Evolutionary conservation across 116 monocot genomes (phyloP).

Genomic region (Zostera marina): DNA sequence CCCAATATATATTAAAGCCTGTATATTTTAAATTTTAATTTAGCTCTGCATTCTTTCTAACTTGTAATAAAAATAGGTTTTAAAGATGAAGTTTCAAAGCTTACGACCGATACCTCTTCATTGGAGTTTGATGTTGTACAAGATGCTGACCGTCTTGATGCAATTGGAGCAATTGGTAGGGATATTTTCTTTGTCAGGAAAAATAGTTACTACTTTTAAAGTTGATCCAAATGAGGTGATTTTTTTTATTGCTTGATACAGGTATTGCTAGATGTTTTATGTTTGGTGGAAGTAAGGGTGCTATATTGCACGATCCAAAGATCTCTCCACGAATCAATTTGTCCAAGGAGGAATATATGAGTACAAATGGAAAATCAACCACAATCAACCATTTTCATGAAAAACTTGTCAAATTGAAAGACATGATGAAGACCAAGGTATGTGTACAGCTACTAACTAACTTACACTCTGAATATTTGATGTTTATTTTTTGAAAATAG

Average conservation of each 20-base stretch:
- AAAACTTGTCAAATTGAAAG: conserved; percentile 91
- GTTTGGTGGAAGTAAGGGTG: conserved; percentile 70
- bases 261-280: conserved; percentile 96
- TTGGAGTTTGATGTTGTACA: conserved; percentile 71
- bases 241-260: conserved; percentile 3
- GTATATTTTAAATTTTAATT: too few species aligned
- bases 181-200: neutral
- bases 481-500: neutral
- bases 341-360: conserved; percentile 64
- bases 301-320: conserved; percentile 54
- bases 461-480: neutral
- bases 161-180: conserved; percentile 94
- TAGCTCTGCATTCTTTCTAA: neutral
- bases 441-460: neutral
- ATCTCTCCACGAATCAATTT: conserved; percentile 52
- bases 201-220: neutral
- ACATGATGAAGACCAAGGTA: conserved; percentile 96
- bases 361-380: conserved; percentile 63
- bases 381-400: conserved; percentile 91
- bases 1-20: too few species aligned
- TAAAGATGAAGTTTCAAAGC: conserved; percentile 65
- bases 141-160: conserved; percentile 96
- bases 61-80: conserved; percentile 33
- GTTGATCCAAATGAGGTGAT: neutral
- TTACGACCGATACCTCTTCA: conserved; percentile 9